Conservation (phyloP, 2,329 filamentous ascomycete species). For the Teratosphaeriaceae sp. region DNA sequence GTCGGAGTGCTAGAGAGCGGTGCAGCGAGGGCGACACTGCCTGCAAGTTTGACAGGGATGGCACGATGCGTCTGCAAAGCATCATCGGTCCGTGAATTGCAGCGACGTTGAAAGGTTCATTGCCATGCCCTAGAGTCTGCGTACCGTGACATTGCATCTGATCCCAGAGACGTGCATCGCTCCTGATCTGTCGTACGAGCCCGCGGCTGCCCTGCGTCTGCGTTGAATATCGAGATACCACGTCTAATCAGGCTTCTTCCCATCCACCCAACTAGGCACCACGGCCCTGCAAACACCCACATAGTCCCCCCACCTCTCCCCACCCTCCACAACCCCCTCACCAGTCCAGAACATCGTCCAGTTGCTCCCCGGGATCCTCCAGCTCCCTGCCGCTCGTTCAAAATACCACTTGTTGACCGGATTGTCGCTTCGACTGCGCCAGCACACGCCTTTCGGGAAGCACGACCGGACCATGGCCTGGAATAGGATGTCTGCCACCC, state of each 20-base stretch:
- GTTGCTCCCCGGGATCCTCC: constrained; percentile 71
- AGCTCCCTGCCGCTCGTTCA: constrained; percentile 76
- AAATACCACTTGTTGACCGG: constrained; percentile 99
- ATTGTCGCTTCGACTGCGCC: constrained; percentile 83
- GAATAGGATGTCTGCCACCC: constrained; percentile 93
- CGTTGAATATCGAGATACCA: too few relatives aligned
- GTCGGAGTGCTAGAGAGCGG: too few relatives aligned
- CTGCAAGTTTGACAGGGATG: too few relatives aligned
- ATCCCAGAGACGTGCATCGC: not conserved
- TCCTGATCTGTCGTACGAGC: too few relatives aligned
- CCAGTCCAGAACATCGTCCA: constrained; percentile 99
- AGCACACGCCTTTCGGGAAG: constrained; percentile 84
- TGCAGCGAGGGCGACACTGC: too few relatives aligned
- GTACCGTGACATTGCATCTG: too few relatives aligned
- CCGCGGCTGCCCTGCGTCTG: too few relatives aligned
- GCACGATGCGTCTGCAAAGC: too few relatives aligned
- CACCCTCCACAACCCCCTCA: constrained; percentile 48
- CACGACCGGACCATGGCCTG: constrained; percentile 89
- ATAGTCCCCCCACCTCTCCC: constrained; percentile 42
- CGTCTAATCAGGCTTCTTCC: constrained; percentile 26
- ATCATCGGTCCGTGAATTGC: too few relatives aligned
- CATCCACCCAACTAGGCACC: constrained; percentile 44
- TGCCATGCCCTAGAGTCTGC: too few relatives aligned
- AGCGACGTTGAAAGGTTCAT: too few relatives aligned
- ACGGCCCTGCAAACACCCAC: constrained; percentile 42